phyloP scores from a whole-genome alignment of 2,329 filamentous ascomycete genomes.

The Gnomoniopsis smithogilvyi region DNA sequence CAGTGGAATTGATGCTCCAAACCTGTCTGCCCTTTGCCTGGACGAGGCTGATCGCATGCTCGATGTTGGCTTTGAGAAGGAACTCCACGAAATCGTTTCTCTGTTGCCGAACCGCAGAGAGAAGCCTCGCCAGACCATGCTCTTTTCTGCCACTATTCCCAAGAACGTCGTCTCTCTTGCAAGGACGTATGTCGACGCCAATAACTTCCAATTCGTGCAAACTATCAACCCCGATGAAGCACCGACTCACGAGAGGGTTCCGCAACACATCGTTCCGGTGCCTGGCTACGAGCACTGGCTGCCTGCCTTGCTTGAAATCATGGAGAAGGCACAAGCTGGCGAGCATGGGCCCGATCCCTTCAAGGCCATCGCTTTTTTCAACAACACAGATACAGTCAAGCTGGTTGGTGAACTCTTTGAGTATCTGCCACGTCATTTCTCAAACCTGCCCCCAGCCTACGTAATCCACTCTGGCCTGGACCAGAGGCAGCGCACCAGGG shows the following conservation, averaged over 20 bases:
- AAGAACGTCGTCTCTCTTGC: constrained; percentile 78
- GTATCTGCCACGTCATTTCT: constrained; percentile 36
- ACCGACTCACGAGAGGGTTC: constrained; percentile 80
- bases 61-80: constrained; percentile 80
- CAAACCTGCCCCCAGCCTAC: constrained; percentile 37
- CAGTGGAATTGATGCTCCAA: constrained; percentile 66
- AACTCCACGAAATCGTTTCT: constrained; percentile 58
- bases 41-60: constrained; percentile 99
- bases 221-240: constrained; percentile 80
- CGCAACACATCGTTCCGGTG: constrained; percentile 71
- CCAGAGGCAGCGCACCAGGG: constrained; percentile 66
- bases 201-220: constrained; percentile 83
- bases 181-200: constrained; percentile 69
- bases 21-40: constrained; percentile 87
- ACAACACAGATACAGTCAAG: constrained; percentile 71
- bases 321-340: constrained; percentile 42
- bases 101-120: constrained; percentile 60
- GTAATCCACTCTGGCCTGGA: constrained; percentile 78
- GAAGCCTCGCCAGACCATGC: constrained; percentile 79
- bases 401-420: constrained; percentile 57
- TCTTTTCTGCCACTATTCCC: constrained; percentile 94
- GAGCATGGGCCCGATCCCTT: constrained; percentile 58
- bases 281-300: constrained; percentile 71
- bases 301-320: constrained; percentile 74
- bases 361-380: constrained; percentile 95